These are phyloP conservation scores for Mortierella sp. DNA, from an alignment of 371 early-diverging fungal species.

Conservation along the genomic window DNA sequence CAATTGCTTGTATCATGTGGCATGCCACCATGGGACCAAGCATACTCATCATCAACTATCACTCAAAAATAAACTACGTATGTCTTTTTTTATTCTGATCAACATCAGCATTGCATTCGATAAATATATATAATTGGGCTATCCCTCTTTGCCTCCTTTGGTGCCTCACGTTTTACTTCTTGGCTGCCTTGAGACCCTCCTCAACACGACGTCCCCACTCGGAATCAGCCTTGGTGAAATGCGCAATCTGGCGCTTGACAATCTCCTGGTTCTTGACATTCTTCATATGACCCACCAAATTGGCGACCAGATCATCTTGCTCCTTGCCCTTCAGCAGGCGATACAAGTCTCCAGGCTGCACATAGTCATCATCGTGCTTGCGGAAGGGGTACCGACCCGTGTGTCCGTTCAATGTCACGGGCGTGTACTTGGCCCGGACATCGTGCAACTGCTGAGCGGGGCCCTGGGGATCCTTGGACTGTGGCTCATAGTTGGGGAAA, in stretches of 20 bases:
- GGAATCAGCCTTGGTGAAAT: constrained; percentile 69
- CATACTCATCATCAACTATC: no score
- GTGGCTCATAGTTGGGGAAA: constrained; percentile 85
- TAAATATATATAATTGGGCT: neutral
- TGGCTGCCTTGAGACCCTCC: constrained; percentile 59
- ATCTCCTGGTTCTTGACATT: constrained; percentile 64
- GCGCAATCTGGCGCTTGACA: constrained; percentile 69
- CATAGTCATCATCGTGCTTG: constrained; percentile 69
- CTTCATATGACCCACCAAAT: constrained; percentile 64
- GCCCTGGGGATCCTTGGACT: constrained; percentile 62
- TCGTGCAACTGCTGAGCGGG: constrained; percentile 59
- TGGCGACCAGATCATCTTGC: constrained; percentile 62
- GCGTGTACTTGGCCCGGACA: constrained; percentile 26
- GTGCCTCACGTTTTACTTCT: constrained; percentile 21
- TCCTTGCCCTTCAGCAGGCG: constrained; percentile 61
- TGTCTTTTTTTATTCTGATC: no score
- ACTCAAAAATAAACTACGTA: no score
- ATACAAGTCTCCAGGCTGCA: constrained; percentile 67
- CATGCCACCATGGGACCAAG: no score
- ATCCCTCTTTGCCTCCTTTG: neutral
- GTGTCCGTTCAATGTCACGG: constrained; percentile 47
- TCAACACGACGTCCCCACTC: constrained; percentile 72
- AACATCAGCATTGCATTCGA: neutral
- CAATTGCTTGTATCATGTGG: no score
- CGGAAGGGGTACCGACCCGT: constrained; percentile 73